Evolutionary conservation across 768 basidiomycete species (phyloP).

Genomic region (Suillus hirtellus): DNA sequence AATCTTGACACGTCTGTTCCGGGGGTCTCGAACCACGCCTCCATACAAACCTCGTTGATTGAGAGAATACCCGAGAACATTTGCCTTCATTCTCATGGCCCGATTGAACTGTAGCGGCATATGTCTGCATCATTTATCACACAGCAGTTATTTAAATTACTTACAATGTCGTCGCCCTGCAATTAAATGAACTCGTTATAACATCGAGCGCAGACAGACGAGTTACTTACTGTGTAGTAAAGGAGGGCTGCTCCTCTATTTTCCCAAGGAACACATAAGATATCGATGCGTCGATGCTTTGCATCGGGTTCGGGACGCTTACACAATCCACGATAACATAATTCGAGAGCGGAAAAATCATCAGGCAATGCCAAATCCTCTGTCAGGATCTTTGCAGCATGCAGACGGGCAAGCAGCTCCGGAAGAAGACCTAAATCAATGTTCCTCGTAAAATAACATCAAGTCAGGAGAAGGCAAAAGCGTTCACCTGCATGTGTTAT

Average conservation of each 20-base stretch:
- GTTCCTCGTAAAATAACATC: conserved; percentile 8
- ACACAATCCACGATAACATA: conserved; percentile 82
- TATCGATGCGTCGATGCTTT: conserved; percentile 76
- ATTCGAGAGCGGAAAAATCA: conserved; percentile 66
- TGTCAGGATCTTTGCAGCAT: conserved; percentile 61
- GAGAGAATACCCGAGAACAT: conserved; percentile 75
- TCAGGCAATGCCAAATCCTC: conserved; percentile 78
- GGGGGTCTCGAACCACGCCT: conserved; percentile 71
- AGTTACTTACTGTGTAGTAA: conserved; percentile 81
- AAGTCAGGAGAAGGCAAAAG: not conserved
- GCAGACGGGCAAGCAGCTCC: conserved; percentile 57
- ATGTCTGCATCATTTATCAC: not conserved
- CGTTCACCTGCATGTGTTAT: conserved; percentile 66
- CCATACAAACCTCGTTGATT: conserved; percentile 84
- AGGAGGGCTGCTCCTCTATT: conserved; percentile 81
- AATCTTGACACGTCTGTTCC: conserved; percentile 58
- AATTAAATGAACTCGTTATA: conserved; percentile 7
- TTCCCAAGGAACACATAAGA: conserved; percentile 78
- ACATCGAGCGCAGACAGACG: not conserved
- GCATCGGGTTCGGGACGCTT: conserved; percentile 47
- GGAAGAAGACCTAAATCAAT: conserved; percentile 54
- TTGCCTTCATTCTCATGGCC: conserved; percentile 82
- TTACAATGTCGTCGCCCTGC: conserved; percentile 87
- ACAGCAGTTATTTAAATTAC: conserved; percentile 26
- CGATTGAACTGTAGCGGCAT: conserved; percentile 73